Evolutionary conservation across 2,329 filamentous ascomycete species (phyloP), one percentile per base, ranked within the genome.

Genomic region (Byssoonygena ceratinophila): DNA sequence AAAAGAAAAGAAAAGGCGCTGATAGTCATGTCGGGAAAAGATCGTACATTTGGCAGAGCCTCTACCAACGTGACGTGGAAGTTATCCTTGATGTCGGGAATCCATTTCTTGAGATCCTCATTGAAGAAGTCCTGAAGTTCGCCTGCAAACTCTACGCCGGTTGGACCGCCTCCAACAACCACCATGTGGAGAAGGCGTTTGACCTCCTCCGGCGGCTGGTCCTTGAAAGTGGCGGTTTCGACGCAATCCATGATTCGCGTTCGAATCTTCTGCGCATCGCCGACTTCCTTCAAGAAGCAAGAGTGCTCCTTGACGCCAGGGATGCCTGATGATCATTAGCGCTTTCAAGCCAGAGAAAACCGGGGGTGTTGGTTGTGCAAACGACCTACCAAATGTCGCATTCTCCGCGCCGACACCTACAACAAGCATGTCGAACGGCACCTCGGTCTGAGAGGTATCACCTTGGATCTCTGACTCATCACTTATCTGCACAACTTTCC

Each of bases 181-280:
- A 98, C 92, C 90, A 97, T 97, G 78, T 97, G 91, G 68, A 98
- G 79, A 63, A 98, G 82, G 61, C 92, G 88, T 75, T 94, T 84
- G 66, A 94, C 76, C 74, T 98, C 94, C 60, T 92, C 87, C 14
- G 80, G 75, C 34, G 80, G 77, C 75, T 98, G 92, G 66, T 89
- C 91, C 80, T 97, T 97, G 84, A 98, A 96, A 57, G 88, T 91
- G 49, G 92, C 92, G 32, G 91, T 96, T 76, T 98, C 92, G 62
- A 95, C 90, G 70, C 92, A 98, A 75, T 98, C 92, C 92, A 98
- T 98, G 72, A 98, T 96, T 73, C 88, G 89, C 78, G 91, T 96
- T 66, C 92, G 88, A 68, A 98, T 98, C 66, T 82, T 81, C 74
- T 98, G 92, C 54, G 92, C 92, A 69, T 98, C 94, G 59, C 80